Conservation (phyloP, 805 yeast genomes). For the Citeromyces nyonsensis region DNA sequence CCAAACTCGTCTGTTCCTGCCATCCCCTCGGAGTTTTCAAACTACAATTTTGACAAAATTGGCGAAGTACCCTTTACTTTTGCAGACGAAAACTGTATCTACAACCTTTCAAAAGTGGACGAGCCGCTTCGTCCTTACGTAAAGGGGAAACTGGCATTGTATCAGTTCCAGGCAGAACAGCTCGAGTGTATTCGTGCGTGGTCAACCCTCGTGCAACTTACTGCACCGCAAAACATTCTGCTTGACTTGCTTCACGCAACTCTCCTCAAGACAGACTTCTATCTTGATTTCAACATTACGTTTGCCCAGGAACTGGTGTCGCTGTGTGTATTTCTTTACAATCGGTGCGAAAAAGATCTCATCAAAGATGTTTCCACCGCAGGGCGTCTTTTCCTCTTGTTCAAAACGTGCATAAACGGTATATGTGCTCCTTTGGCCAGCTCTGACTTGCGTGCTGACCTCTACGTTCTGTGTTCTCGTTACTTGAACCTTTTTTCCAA, state of each 20-base stretch:
- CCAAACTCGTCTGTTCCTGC: too few species aligned
- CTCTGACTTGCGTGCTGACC: conserved; percentile 55
- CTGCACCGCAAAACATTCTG: conserved; percentile 51
- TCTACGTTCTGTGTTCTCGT: conserved; percentile 59
- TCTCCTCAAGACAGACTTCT: conserved; percentile 64
- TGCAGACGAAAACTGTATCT: conserved; percentile 15
- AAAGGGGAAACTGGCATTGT: conserved; percentile 10
- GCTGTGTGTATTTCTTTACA: conserved; percentile 55
- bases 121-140: conserved; percentile 10
- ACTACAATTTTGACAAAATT: too few species aligned
- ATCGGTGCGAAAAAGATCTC: conserved; percentile 29
- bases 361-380: conserved; percentile 5
- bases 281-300: conserved; percentile 44
- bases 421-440: conserved; percentile 57
- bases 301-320: conserved; percentile 71
- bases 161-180: conserved; percentile 34
- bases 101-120: conserved; percentile 25
- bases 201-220: conserved; percentile 65
- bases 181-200: conserved; percentile 61
- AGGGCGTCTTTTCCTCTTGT: conserved; percentile 46
- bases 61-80: too few species aligned
- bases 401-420: conserved; percentile 63
- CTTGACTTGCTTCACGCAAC: conserved; percentile 63
- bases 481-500: conserved; percentile 37
- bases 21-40: too few species aligned